Evolutionary conservation across 1,284 basidiomycete genomes (phyloP).

Genomic region (Amylostereum chailletii): DNA sequence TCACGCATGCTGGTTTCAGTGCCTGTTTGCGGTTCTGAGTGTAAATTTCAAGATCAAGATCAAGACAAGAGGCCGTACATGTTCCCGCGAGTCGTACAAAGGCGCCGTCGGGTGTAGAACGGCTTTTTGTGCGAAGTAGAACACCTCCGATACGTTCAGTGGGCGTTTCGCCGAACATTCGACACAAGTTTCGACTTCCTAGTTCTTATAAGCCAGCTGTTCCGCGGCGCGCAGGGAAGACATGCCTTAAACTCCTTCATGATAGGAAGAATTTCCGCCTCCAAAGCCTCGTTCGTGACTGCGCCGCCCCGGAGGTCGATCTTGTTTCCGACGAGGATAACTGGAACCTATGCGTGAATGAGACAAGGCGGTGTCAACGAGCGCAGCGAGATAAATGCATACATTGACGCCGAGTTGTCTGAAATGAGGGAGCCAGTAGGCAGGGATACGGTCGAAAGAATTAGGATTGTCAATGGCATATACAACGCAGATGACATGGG

Average conservation of each 20-base stretch:
- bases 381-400: conserved; percentile 12
- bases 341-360: conserved; percentile 63
- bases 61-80: conserved; percentile 41
- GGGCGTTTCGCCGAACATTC: conserved; percentile 90
- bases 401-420: conserved; percentile 93
- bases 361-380: background rate
- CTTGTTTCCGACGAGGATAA: conserved; percentile 97
- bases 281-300: conserved; percentile 90
- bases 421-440: conserved; percentile 99
- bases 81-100: conserved; percentile 92
- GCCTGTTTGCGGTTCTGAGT: conserved; percentile 37
- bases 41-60: conserved; percentile 2
- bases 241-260: conserved; percentile 95
- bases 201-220: conserved; percentile 4
- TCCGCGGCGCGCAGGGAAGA: conserved; percentile 4
- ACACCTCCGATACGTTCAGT: conserved; percentile 95
- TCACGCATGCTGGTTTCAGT: conserved; percentile 89
- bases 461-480: conserved; percentile 94
- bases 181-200: conserved; percentile 98
- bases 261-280: conserved; percentile 90
- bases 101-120: conserved; percentile 97
- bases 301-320: conserved; percentile 91
- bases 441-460: conserved; percentile 94
- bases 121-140: conserved; percentile 98
- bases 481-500: conserved; percentile 96